phyloP scores from a whole-genome alignment of 345 rosid species.

The Rhodamnia argentea region DNA sequence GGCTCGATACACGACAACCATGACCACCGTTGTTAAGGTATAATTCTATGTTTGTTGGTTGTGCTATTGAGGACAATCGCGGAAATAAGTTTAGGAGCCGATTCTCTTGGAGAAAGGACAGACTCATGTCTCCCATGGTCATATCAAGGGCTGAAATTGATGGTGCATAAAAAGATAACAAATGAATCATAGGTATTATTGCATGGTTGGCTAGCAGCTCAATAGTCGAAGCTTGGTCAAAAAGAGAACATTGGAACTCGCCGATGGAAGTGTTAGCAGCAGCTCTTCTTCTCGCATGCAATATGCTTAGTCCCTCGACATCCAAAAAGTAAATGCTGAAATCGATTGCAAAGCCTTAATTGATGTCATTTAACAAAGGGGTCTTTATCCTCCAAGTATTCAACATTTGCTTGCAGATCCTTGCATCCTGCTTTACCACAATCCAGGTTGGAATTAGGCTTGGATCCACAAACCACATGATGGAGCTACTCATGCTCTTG shows the following conservation, averaged over 20 bases:
- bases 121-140: neutral
- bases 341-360: neutral
- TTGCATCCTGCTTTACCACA: neutral
- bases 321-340: neutral
- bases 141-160: neutral
- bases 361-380: neutral
- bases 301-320: neutral
- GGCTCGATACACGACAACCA: neutral
- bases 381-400: neutral
- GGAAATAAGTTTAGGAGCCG: neutral
- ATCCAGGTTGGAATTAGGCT: neutral
- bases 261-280: neutral
- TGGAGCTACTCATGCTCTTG: too few relatives aligned
- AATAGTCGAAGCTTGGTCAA: neutral
- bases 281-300: neutral
- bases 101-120: neutral
- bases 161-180: neutral
- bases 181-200: neutral
- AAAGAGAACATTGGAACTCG: neutral
- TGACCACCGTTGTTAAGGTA: neutral
- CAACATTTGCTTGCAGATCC: neutral
- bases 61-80: neutral
- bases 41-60: neutral
- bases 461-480: neutral
- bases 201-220: neutral